These are phyloP conservation scores for Lathyrus sativus DNA, from an alignment of 306 rosid species.

Conservation along the genomic window DNA sequence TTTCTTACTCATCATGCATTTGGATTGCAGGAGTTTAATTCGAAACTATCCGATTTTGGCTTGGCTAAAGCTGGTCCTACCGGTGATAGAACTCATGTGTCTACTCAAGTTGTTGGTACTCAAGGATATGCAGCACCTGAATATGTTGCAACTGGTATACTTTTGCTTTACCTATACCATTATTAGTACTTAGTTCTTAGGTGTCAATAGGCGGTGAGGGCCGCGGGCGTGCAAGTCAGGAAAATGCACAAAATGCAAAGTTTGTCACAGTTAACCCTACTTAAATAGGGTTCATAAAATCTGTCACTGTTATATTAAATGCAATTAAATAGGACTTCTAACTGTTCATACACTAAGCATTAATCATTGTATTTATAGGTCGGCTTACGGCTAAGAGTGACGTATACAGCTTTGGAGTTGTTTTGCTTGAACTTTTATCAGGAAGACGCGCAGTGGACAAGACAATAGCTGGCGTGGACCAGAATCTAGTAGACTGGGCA, in stretches of 20 bases:
- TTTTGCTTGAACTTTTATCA: conserved; percentile 72
- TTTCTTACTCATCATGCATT: conserved; percentile 27
- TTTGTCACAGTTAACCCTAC: too few relatives aligned
- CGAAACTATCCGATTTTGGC: conserved; percentile 96
- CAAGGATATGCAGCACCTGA: conserved; percentile 98
- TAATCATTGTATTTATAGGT: conserved; percentile 47
- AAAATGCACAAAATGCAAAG: too few relatives aligned
- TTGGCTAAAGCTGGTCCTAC: conserved; percentile 96
- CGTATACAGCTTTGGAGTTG: conserved; percentile 94
- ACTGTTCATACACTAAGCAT: not conserved
- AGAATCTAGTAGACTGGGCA: conserved; percentile 88
- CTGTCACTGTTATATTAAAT: too few relatives aligned
- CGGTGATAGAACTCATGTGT: conserved; percentile 92
- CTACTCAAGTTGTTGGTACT: conserved; percentile 96
- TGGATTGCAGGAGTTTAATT: conserved; percentile 71
- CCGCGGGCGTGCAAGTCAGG: too few relatives aligned
- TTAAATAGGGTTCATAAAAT: too few relatives aligned
- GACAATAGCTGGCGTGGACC: conserved; percentile 62
- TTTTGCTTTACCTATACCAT: conserved; percentile 41
- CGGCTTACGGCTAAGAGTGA: conserved; percentile 89
- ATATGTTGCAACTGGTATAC: conserved; percentile 89
- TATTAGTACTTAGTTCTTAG: conserved; percentile 49
- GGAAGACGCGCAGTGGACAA: conserved; percentile 84
- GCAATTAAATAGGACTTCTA: too few relatives aligned
- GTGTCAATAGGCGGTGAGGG: not conserved